Percentiles rank a stretch among this genome's conserved stretches.
These are phyloP conservation scores for Botrytis medusae DNA, from an alignment of 2,329 filamentous ascomycete species.

Conservation along the genomic window DNA sequence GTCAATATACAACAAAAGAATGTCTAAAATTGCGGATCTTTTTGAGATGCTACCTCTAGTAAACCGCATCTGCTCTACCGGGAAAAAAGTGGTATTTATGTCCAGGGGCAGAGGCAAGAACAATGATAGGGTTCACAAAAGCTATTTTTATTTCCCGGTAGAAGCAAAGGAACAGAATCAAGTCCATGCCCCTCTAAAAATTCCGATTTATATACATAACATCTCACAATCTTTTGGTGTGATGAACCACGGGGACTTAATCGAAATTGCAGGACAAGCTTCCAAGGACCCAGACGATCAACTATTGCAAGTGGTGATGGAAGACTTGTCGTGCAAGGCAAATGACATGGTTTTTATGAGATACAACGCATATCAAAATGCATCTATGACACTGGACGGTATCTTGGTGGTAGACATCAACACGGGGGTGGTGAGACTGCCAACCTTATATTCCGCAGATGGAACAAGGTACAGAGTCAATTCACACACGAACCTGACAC, in stretches of 20 bases:
- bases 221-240: accelerated
- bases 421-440: accelerated
- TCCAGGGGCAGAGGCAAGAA: background rate
- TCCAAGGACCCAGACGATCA: too few relatives aligned
- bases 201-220: background rate
- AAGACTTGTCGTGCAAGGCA: background rate
- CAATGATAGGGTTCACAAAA: background rate
- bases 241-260: background rate
- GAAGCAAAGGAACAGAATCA: background rate
- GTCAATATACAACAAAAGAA: background rate
- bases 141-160: background rate
- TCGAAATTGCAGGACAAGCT: background rate
- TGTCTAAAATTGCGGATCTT: background rate
- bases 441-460: background rate
- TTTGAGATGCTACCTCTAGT: background rate
- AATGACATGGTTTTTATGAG: background rate
- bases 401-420: background rate
- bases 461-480: background rate
- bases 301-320: background rate
- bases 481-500: background rate
- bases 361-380: background rate
- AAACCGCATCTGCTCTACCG: background rate
- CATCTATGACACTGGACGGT: background rate
- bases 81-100: background rate
- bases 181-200: background rate